Percentiles rank a stretch among this genome's conserved stretches.
Evolutionary conservation across 352 stramenopile genomes (phyloP).

Genomic region (Phytophthora nicotianae): DNA sequence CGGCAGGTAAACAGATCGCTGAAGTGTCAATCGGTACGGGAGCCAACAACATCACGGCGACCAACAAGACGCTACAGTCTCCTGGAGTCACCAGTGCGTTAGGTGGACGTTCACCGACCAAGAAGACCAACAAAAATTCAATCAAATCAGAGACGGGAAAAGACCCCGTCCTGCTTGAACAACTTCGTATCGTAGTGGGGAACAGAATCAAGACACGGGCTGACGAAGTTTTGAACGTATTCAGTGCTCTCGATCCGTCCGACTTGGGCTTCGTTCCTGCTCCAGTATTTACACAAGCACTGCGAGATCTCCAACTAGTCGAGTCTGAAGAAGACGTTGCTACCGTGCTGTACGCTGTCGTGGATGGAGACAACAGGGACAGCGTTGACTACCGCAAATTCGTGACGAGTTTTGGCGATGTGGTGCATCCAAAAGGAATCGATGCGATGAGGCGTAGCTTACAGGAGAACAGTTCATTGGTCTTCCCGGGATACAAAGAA

Average conservation of each 20-base stretch:
- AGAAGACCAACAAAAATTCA: slow-evolving; percentile 15
- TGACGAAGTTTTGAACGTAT: slow-evolving; percentile 53
- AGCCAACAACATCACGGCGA: slow-evolving; percentile 13
- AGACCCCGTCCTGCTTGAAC: slow-evolving; percentile 55
- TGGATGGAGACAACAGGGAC: slow-evolving; percentile 29
- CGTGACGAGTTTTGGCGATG: slow-evolving; percentile 63
- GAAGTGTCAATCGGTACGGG: slow-evolving; percentile 27
- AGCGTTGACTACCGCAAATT: slow-evolving; percentile 69
- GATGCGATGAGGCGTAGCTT: slow-evolving; percentile 36
- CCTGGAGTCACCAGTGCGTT: slow-evolving; percentile 49
- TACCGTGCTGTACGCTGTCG: slow-evolving; percentile 14
- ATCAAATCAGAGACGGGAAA: slow-evolving; percentile 14
- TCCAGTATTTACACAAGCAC: slow-evolving; percentile 52
- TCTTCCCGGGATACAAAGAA: slow-evolving; percentile 55
- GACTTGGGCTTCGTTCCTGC: slow-evolving; percentile 50
- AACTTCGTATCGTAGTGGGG: slow-evolving; percentile 65
- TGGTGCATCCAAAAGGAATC: slow-evolving; percentile 14
- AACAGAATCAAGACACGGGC: slow-evolving; percentile 49
- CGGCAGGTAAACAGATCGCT: slow-evolving; percentile 15
- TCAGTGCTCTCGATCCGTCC: slow-evolving; percentile 50
- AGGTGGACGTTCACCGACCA: slow-evolving; percentile 14
- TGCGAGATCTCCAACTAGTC: slow-evolving; percentile 55
- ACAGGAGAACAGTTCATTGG: slow-evolving; percentile 69
- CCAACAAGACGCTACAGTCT: slow-evolving; percentile 60
- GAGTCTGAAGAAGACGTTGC: slow-evolving; percentile 44